Percentiles rank a stretch among this genome's conserved stretches.
phyloP scores from a whole-genome alignment of 352 stramenopile species.

The Globisporangium cederbergense region DNA sequence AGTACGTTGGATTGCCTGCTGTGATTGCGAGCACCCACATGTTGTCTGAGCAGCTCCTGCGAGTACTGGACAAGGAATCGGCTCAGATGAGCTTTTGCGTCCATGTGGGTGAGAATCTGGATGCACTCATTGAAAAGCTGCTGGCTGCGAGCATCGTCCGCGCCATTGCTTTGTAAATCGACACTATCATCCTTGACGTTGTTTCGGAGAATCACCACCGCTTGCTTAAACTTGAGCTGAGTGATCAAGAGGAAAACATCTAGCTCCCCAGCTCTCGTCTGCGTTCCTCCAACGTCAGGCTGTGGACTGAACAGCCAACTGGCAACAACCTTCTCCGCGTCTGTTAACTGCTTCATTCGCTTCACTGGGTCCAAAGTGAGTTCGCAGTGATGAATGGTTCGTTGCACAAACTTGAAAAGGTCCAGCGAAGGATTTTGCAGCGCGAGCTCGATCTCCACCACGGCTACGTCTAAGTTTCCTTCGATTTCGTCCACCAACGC shows the following conservation, averaged over 20 bases:
- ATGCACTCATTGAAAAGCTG: slow-evolving; percentile 14
- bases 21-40: background rate
- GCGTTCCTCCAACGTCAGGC: background rate
- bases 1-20: background rate
- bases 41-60: background rate
- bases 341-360: slow-evolving; percentile 15
- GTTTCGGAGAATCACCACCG: slow-evolving; percentile 19
- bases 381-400: slow-evolving; percentile 30
- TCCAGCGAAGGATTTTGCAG: slow-evolving; percentile 22
- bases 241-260: slow-evolving; percentile 25
- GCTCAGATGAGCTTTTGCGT: slow-evolving; percentile 8
- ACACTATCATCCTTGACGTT: background rate
- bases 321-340: slow-evolving; percentile 22
- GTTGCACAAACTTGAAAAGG: slow-evolving; percentile 28
- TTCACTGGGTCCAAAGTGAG: slow-evolving; percentile 16
- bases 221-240: slow-evolving; percentile 33
- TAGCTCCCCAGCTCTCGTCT: slow-evolving; percentile 13
- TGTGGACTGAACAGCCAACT: slow-evolving; percentile 11
- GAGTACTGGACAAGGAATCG: slow-evolving; percentile 5
- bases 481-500: slow-evolving; percentile 39
- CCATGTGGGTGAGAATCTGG: slow-evolving; percentile 16
- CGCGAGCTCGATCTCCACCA: slow-evolving; percentile 20
- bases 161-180: no score
- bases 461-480: slow-evolving; percentile 22
- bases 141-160: background rate